A percentile compares a stretch with the other conserved stretches of the same genome.
phyloP scores from a whole-genome alignment of 257 asterid species.

The Cruciata laevipes region DNA sequence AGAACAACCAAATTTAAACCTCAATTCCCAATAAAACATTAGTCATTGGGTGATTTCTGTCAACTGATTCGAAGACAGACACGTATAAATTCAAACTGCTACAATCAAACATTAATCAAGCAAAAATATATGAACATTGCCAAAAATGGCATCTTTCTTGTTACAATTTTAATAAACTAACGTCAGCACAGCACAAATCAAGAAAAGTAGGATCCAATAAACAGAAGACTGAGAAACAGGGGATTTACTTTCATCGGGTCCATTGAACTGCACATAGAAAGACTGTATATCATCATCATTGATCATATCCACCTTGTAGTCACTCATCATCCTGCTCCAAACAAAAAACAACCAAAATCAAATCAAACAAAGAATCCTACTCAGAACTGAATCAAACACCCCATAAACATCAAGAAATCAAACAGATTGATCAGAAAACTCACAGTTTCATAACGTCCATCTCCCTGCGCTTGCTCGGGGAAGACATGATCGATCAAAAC shows the following conservation, averaged over 20 bases:
- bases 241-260: slow-evolving; percentile 78
- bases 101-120: background rate
- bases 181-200: background rate
- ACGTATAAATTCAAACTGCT: background rate
- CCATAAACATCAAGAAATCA: background rate
- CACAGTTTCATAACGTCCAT: slow-evolving; percentile 97
- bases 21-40: slow-evolving; percentile 1
- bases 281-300: slow-evolving; percentile 87
- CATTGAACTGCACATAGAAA: slow-evolving; percentile 85
- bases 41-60: background rate
- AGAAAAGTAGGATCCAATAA: slow-evolving; percentile 18
- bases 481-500: slow-evolving; percentile 52
- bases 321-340: slow-evolving; percentile 90
- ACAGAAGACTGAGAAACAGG: slow-evolving; percentile 16
- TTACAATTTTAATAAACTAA: background rate
- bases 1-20: background rate
- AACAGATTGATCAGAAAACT: slow-evolving; percentile 22
- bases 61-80: background rate
- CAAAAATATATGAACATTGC: background rate
- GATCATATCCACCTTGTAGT: slow-evolving; percentile 92
- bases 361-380: background rate
- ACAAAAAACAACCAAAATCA: background rate
- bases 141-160: background rate
- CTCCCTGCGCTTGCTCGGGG: slow-evolving; percentile 98
- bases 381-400: background rate